Evolutionary conservation across 2,329 filamentous ascomycete species (phyloP), one percentile per base, ranked within the genome.

Genomic region (Fusarium stilboides): DNA sequence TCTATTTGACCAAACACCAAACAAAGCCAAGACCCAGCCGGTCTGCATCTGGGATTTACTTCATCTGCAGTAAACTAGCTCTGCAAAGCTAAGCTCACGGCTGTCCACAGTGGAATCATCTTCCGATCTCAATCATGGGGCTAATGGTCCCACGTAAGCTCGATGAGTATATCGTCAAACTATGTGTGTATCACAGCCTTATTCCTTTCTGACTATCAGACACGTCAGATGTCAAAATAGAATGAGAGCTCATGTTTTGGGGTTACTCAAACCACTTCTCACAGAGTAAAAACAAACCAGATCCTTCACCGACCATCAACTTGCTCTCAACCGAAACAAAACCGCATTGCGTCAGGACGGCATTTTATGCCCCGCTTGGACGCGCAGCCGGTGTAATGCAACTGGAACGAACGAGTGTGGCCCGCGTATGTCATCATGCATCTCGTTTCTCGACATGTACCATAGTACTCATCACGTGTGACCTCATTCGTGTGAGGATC

Each of bases 391-490:
- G 56, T 62, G 51, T 69, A 69, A 63, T 46, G 24, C 45, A 67
- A 19, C 53, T 65, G 55, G 63, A 67, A 63, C 66, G 45, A 58
- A 67, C 49, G 49, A 63, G 45, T 63, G 66, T 69, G 66, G 52
- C 62, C 51, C 19, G 40, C 37, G 34, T 57, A 70, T 71, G 68
- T 64, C 70, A 72, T 70, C 57, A 42, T 63, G 55, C 65, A 68
- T 62, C 40, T 28, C 36, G 19, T 37, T 43, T 43, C 28, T 46
- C 39, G 33, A 57, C 40, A 31, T 31, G 28, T 31, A n/a, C n/a
- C n/a, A n/a, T n/a, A n/a, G n/a, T n/a, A 54, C 12, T 12, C 12
- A 7, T 62, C 70, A 73, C 70, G 65, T 72, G 70, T 47, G 28
- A 51, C 62, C 19, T 50, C 36, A 49, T 10, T 14, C 19, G 17